phyloP scores from a whole-genome alignment of 345 rosid species.

The Lepidium sativum region DNA sequence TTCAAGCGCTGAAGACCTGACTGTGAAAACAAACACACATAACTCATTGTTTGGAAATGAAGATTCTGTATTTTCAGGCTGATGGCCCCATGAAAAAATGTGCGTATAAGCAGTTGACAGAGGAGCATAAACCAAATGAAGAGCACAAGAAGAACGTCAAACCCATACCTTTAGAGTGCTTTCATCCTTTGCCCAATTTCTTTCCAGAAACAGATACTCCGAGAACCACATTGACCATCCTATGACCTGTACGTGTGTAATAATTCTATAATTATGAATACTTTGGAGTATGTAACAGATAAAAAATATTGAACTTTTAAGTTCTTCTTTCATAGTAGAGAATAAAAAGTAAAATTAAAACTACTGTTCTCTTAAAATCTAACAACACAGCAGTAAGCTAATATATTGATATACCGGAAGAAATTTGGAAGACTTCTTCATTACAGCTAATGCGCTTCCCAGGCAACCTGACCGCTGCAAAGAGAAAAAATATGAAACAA shows the following conservation, averaged over 20 bases:
- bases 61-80: background rate
- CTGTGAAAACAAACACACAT: constrained; percentile 39
- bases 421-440: constrained; percentile 89
- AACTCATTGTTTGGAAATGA: background rate
- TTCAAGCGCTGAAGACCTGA: constrained; percentile 68
- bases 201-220: constrained; percentile 82
- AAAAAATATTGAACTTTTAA: background rate
- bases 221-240: constrained; percentile 99
- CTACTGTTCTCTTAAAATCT: background rate
- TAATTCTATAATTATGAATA: constrained; percentile 1
- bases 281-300: background rate
- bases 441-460: constrained; percentile 84
- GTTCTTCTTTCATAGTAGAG: background rate
- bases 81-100: background rate
- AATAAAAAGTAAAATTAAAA: background rate
- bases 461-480: constrained; percentile 91
- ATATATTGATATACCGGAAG: constrained; percentile 62
- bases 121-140: background rate
- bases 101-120: background rate
- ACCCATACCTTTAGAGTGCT: constrained; percentile 42
- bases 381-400: background rate
- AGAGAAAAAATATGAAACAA: constrained; percentile 10
- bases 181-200: constrained; percentile 94
- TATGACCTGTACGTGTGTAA: constrained; percentile 51
- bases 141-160: background rate